phyloP scores from a whole-genome alignment of 768 basidiomycete species.

The Saitozyma podzolica region DNA sequence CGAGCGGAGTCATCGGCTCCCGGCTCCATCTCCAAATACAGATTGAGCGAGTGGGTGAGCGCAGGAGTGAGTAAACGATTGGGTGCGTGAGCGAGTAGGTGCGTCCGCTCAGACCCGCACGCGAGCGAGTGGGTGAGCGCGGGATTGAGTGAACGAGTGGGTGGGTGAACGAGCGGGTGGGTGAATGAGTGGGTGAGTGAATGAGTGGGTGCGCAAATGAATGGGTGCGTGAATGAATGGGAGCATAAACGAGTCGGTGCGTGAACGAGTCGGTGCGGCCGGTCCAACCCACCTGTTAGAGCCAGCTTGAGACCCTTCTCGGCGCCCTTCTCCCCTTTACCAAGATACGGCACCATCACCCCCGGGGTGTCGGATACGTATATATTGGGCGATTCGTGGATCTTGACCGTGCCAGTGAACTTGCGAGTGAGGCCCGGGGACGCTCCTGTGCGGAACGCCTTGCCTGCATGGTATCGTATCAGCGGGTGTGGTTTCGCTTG shows the following conservation, averaged over 20 bases:
- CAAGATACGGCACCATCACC: constrained; percentile 93
- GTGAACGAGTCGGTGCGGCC: too few relatives aligned
- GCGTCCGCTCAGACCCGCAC: too few relatives aligned
- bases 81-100: too few relatives aligned
- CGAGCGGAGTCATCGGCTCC: too few relatives aligned
- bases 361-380: constrained; percentile 97
- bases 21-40: too few relatives aligned
- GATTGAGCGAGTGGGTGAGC: too few relatives aligned
- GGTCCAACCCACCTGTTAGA: constrained; percentile 67
- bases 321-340: constrained; percentile 76
- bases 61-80: neutral
- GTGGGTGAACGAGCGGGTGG: neutral
- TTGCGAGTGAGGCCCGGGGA: constrained; percentile 88
- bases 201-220: too few relatives aligned
- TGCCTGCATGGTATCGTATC: constrained; percentile 68
- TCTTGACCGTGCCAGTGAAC: constrained; percentile 82
- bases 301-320: constrained; percentile 92
- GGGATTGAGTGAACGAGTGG: too few relatives aligned
- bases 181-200: too few relatives aligned
- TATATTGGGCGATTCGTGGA: constrained; percentile 72
- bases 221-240: too few relatives aligned
- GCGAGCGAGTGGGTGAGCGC: too few relatives aligned
- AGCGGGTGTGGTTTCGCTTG: constrained; percentile 53
- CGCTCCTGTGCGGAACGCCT: constrained; percentile 84
- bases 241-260: too few relatives aligned